Conservation (phyloP, 208 protist genomes). For the Porcisia hertigi region DNA sequence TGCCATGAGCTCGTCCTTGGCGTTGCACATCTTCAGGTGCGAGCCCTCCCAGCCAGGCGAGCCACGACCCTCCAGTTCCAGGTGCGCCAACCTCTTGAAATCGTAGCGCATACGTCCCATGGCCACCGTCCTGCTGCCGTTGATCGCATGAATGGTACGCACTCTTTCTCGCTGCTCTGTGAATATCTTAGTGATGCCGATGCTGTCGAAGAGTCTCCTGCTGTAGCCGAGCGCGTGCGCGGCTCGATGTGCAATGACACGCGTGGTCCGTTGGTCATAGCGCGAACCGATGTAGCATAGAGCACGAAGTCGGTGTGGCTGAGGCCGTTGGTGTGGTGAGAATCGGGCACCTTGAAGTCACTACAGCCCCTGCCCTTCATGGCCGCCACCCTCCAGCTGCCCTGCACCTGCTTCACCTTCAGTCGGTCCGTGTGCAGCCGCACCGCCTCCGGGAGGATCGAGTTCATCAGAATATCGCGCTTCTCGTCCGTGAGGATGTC, state of each 20-base stretch:
- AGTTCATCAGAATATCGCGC: constrained; percentile 22
- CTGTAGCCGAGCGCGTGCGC: constrained; percentile 87
- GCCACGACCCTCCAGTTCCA: too few relatives aligned
- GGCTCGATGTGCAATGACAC: constrained; percentile 61
- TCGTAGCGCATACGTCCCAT: too few relatives aligned
- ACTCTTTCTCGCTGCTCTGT: too few relatives aligned
- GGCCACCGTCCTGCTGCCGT: too few relatives aligned
- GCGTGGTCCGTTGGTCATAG: not conserved
- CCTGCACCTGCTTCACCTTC: constrained; percentile 32
- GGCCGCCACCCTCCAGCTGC: constrained; percentile 16
- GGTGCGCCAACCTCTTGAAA: too few relatives aligned
- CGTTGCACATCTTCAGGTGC: too few relatives aligned
- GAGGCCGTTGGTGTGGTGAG: constrained; percentile 44
- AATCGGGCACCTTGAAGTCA: constrained; percentile 12
- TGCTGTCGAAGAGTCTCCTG: too few relatives aligned
- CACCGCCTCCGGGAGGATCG: constrained; percentile 53
- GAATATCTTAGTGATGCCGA: too few relatives aligned
- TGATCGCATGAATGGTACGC: too few relatives aligned
- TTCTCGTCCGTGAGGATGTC: constrained; percentile 48
- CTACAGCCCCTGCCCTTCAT: constrained; percentile 2
- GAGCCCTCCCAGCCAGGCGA: too few relatives aligned
- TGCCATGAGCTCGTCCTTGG: too few relatives aligned
- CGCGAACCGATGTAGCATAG: constrained; percentile 48
- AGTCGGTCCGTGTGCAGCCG: too few relatives aligned
- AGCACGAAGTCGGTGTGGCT: constrained; percentile 59